Conservation (phyloP, 208 protist species). For the Trypanosomatidae sp. region DNA sequence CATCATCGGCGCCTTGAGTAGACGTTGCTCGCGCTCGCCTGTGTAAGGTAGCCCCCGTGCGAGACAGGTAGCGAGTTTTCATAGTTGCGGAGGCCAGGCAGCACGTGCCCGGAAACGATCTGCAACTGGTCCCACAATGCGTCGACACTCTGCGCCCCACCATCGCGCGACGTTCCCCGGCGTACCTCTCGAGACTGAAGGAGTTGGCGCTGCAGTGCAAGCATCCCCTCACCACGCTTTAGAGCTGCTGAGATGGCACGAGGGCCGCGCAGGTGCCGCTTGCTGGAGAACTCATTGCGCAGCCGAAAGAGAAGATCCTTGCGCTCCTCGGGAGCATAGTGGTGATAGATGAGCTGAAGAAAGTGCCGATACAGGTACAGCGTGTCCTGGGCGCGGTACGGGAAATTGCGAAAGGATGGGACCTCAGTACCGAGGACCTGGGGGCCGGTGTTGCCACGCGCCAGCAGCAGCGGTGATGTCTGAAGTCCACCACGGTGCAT, state of each 20-base stretch:
- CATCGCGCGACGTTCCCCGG: slow-evolving; percentile 31
- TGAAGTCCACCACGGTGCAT: slow-evolving; percentile 1
- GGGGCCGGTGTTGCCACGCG: slow-evolving; percentile 12
- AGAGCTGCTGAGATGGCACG: slow-evolving; percentile 69
- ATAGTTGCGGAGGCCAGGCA: slow-evolving; percentile 73
- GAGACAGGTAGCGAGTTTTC: slow-evolving; percentile 36
- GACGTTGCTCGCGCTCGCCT: slow-evolving; percentile 44
- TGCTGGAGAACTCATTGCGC: slow-evolving; percentile 76
- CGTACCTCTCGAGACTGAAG: slow-evolving; percentile 48
- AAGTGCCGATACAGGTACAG: slow-evolving; percentile 79
- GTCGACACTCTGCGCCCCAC: slow-evolving; percentile 70
- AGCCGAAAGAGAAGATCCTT: slow-evolving; percentile 72
- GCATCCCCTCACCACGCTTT: slow-evolving; percentile 63
- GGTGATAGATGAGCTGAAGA: slow-evolving; percentile 75
- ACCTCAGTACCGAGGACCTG: slow-evolving; percentile 78
- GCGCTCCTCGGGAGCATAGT: slow-evolving; percentile 64
- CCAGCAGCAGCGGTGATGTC: slow-evolving; percentile 2
- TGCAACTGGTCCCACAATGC: slow-evolving; percentile 77
- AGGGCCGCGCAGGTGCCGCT: slow-evolving; percentile 61
- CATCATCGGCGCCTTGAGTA: slow-evolving; percentile 44
- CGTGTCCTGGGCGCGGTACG: slow-evolving; percentile 63
- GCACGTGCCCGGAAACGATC: slow-evolving; percentile 55
- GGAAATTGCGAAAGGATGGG: slow-evolving; percentile 71
- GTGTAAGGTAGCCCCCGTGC: slow-evolving; percentile 41
- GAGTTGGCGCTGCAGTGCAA: slow-evolving; percentile 62